Base-by-base conservation (phyloP, 306 rosid genomes). In the Lathyrus tuberosus region DNA sequence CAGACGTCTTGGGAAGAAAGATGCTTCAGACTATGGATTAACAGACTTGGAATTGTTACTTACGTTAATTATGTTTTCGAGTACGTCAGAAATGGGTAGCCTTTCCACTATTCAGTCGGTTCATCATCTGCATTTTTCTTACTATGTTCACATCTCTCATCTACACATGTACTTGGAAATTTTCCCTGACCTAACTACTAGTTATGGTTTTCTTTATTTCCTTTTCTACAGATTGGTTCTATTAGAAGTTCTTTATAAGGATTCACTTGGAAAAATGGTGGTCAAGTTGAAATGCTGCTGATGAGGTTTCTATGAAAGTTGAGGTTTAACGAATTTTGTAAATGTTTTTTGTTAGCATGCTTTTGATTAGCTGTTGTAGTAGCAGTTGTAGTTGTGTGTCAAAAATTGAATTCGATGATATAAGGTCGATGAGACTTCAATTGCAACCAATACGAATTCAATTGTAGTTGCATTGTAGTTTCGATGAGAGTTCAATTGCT, bases 21-120 rank as follows among this genome's bases (percentile, higher is more conserved):
- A n/a, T n/a, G n/a, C n/a, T n/a, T n/a, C n/a, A n/a, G n/a, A n/a
- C n/a, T n/a, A n/a, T n/a, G n/a, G n/a, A n/a, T n/a, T n/a, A n/a
- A n/a, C n/a, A n/a, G n/a, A n/a, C n/a, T n/a, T n/a, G n/a, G n/a
- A n/a, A n/a, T n/a, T n/a, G n/a, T n/a, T n/a, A n/a, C n/a, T n/a
- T n/a, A n/a, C n/a, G n/a, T n/a, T n/a, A n/a, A n/a, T n/a, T n/a
- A n/a, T n/a, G n/a, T n/a, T n/a, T n/a, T n/a, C n/a, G n/a, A n/a
- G n/a, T n/a, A n/a, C n/a, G n/a, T n/a, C n/a, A n/a, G 99, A 83
- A 91, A 88, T 62, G 99, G 99, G 99, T 89, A 75, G 66, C 71
- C 48, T 75, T 79, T 83, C 59, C 72, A 41, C 51, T 63, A 42
- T 41, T 69, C 51, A 54, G 28, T 54, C 67, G 60, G 47, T 24